A percentile compares a stretch with the other conserved stretches of the same genome.
These are phyloP conservation scores for Thinopyrum obtusiflorum DNA, from an alignment of 202 grass and related monocot genomes.

Conservation along the genomic window DNA sequence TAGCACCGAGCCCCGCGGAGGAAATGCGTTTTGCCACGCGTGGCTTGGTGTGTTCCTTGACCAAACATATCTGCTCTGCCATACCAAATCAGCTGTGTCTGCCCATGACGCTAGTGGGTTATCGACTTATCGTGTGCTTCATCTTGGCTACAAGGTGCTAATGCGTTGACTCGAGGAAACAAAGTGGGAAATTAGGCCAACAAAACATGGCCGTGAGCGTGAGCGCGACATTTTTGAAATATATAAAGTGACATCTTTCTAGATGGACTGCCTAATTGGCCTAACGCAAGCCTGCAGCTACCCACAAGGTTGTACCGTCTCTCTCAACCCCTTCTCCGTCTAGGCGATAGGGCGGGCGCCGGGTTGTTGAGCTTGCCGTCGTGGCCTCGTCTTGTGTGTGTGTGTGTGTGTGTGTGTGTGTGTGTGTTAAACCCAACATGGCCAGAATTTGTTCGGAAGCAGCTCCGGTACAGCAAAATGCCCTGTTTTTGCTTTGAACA, in stretches of 20 bases:
- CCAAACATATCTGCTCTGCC: conserved; percentile 4
- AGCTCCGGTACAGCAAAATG: background rate
- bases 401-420: too few relatives aligned
- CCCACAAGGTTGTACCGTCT: background rate
- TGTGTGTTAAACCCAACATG: too few relatives aligned
- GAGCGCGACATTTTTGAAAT: background rate
- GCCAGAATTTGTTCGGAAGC: background rate
- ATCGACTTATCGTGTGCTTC: background rate
- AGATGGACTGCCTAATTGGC: background rate
- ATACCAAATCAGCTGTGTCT: conserved; percentile 2
- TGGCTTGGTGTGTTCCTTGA: background rate
- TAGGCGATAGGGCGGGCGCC: background rate
- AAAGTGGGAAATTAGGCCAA: conserved; percentile 20
- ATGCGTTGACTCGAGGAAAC: background rate
- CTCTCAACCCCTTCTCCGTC: background rate
- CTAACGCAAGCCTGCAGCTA: background rate
- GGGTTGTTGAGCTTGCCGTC: too few relatives aligned
- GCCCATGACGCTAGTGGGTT: background rate
- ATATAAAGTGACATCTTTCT: background rate
- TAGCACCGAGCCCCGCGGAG: background rate
- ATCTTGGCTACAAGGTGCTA: background rate
- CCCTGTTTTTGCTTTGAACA: background rate
- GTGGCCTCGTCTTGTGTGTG: too few relatives aligned
- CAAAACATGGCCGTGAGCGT: background rate
- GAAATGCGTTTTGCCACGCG: background rate